Evolutionary conservation across 345 rosid genomes (phyloP).

Genomic region (Moricandia arvensis): DNA sequence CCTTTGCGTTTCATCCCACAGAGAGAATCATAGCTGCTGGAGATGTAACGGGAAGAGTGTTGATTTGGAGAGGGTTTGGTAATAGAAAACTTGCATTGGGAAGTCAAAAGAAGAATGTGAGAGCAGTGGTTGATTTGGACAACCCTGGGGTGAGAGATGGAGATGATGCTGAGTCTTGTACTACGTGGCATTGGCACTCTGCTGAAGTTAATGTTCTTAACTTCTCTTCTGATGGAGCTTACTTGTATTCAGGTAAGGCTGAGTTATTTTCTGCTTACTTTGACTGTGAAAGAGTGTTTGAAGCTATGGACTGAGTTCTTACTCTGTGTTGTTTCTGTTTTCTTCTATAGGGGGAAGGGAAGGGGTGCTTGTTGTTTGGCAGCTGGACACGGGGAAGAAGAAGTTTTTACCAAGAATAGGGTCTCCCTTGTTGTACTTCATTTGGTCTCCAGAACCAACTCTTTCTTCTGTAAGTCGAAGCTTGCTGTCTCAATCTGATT

Average conservation of each 20-base stretch:
- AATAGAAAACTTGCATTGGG: constrained; percentile 44
- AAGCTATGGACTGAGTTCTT: constrained; percentile 1
- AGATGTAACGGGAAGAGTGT: constrained; percentile 87
- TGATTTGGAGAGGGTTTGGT: constrained; percentile 89
- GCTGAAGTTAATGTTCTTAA: constrained; percentile 60
- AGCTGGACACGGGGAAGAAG: constrained; percentile 92
- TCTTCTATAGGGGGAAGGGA: constrained; percentile 83
- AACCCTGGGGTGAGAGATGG: constrained; percentile 84
- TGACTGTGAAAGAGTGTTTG: not conserved
- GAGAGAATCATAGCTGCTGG: constrained; percentile 84
- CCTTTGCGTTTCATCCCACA: constrained; percentile 78
- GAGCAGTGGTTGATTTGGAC: constrained; percentile 42
- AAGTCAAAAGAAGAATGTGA: constrained; percentile 32
- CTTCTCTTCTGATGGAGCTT: constrained; percentile 94
- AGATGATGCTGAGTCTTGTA: constrained; percentile 92
- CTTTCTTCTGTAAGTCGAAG: constrained; percentile 73
- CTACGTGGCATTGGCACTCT: constrained; percentile 93
- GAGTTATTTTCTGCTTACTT: not conserved
- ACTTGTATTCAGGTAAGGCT: constrained; percentile 69
- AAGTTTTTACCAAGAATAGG: constrained; percentile 91
- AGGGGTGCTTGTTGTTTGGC: constrained; percentile 99
- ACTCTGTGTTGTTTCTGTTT: not conserved
- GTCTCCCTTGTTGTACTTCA: constrained; percentile 74
- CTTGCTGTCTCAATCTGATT: too few species aligned
- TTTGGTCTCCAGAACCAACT: constrained; percentile 74